These are phyloP conservation scores for Saxophila tyrrhenica DNA, from an alignment of 495 filamentous ascomycete genomes.

Conservation along the genomic window DNA sequence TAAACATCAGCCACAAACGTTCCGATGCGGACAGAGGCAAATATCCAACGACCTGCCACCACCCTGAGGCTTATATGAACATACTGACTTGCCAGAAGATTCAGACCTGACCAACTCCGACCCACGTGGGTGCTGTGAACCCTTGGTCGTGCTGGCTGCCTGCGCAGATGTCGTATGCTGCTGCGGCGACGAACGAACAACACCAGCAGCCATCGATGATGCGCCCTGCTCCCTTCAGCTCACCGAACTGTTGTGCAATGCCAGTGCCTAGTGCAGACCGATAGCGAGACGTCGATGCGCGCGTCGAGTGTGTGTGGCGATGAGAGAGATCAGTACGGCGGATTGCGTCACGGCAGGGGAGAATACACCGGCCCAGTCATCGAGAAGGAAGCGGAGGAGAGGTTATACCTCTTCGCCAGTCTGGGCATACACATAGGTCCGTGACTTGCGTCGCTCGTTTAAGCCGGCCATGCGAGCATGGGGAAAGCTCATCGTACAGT, in stretches of 20 bases:
- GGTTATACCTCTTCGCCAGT: neutral
- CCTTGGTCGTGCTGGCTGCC: neutral
- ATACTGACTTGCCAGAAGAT: conserved; percentile 1
- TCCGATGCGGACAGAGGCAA: neutral
- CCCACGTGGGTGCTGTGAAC: neutral
- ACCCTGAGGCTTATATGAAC: conserved; percentile 1
- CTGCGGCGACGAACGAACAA: neutral
- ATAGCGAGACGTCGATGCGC: no score
- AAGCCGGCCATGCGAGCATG: no score
- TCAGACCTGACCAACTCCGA: neutral
- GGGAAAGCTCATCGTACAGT: neutral
- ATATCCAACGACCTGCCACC: neutral
- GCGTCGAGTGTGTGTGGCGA: neutral
- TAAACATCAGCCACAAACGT: neutral
- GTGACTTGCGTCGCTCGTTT: no score
- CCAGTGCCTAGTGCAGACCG: neutral
- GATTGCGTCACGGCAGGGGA: neutral
- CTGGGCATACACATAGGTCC: neutral
- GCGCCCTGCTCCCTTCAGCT: neutral
- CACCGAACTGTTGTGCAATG: neutral
- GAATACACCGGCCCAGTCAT: neutral
- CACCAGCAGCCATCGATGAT: neutral
- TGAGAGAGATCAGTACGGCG: neutral
- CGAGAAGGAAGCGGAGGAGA: neutral
- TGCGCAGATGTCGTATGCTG: neutral